Conservation (phyloP, 2,329 filamentous ascomycete genomes). For the Phaeosphaeriaceae sp. region DNA sequence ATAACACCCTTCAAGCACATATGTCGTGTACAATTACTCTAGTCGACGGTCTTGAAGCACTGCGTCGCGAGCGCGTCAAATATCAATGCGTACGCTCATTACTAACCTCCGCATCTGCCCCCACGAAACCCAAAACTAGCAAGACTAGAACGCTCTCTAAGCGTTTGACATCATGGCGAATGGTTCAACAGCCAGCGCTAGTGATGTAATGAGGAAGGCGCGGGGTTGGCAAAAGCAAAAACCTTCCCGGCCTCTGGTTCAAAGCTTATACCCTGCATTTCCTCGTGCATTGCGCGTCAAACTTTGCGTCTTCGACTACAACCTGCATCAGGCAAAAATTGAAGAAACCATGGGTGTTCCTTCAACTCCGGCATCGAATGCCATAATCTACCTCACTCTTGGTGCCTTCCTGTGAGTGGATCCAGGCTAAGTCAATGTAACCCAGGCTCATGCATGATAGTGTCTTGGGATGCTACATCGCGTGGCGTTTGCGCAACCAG, state of each 20-base stretch:
- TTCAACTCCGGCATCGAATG: slow-evolving; percentile 79
- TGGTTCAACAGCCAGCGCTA: slow-evolving; percentile 26
- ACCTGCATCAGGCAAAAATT: slow-evolving; percentile 1
- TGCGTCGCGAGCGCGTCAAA: neutral
- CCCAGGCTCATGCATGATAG: slow-evolving; percentile 50
- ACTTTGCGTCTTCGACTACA: slow-evolving; percentile 9
- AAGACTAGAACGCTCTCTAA: slow-evolving; percentile 15
- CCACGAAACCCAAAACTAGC: slow-evolving; percentile 4
- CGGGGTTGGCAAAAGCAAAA: slow-evolving; percentile 28
- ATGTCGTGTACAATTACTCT: neutral
- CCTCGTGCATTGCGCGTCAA: slow-evolving; percentile 8
- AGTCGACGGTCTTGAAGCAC: neutral
- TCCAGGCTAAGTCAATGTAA: slow-evolving; percentile 5
- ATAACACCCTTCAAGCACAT: neutral
- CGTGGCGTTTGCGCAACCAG: slow-evolving; percentile 66
- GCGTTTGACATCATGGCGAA: slow-evolving; percentile 30
- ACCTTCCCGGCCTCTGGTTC: slow-evolving; percentile 18
- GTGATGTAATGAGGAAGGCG: slow-evolving; percentile 30
- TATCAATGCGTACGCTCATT: neutral
- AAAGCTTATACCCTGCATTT: slow-evolving; percentile 28
- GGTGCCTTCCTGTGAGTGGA: slow-evolving; percentile 73
- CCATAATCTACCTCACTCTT: slow-evolving; percentile 82
- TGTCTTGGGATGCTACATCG: slow-evolving; percentile 66
- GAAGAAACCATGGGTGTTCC: slow-evolving; percentile 71
- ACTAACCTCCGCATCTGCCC: slow-evolving; percentile 2